These are phyloP conservation scores for Fusarium brevicatenulatum DNA, from an alignment of 2,329 filamentous ascomycete genomes.

Conservation along the genomic window DNA sequence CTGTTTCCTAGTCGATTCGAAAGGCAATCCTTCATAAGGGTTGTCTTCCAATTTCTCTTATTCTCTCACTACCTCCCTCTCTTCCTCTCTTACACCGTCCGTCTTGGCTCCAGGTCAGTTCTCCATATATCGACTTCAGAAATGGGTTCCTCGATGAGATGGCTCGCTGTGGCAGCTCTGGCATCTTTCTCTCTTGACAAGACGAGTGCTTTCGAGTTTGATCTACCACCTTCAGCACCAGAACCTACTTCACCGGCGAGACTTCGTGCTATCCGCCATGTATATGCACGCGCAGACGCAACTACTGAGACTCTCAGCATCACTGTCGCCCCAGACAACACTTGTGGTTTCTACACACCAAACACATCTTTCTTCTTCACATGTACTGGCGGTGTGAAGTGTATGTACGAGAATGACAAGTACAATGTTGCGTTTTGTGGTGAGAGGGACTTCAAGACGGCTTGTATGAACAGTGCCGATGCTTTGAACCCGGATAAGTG, in stretches of 20 bases:
- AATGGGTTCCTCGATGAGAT: constrained; percentile 26
- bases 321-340: constrained; percentile 14
- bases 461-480: constrained; percentile 14
- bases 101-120: neutral
- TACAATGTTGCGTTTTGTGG: constrained; percentile 30
- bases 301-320: constrained; percentile 13
- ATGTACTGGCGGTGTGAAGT: constrained; percentile 3
- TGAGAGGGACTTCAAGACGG: constrained; percentile 9
- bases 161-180: constrained; percentile 15
- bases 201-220: constrained; percentile 15
- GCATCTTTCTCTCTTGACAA: constrained; percentile 8
- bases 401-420: constrained; percentile 30
- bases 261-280: neutral
- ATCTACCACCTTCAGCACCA: constrained; percentile 20
- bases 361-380: constrained; percentile 11
- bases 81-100: neutral
- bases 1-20: constrained; percentile 2
- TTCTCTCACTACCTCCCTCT: neutral
- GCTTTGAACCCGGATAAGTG: constrained; percentile 12
- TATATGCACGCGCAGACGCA: constrained; percentile 9
- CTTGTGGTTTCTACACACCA: constrained; percentile 18
- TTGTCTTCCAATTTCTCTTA: neutral
- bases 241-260: constrained; percentile 15
- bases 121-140: neutral
- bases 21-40: neutral